Conservation (phyloP, 2,329 filamentous ascomycete species). For the Fusarium verrucosum region DNA sequence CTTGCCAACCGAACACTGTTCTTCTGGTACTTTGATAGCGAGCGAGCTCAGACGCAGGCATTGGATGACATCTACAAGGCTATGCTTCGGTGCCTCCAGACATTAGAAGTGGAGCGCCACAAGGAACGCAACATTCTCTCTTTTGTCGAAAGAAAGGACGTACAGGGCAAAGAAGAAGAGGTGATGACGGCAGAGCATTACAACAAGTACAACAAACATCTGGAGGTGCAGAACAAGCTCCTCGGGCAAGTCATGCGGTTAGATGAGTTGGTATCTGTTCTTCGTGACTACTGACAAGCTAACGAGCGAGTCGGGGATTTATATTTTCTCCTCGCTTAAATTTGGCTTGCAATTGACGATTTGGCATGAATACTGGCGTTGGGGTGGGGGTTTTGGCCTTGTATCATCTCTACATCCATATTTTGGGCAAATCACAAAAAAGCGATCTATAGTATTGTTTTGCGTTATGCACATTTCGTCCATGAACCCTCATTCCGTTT, state of each 20-base stretch:
- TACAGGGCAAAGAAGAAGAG: constrained; percentile 83
- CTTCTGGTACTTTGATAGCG: constrained; percentile 88
- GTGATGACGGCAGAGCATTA: constrained; percentile 80
- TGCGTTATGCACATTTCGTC: not conserved
- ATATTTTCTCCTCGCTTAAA: constrained; percentile 1
- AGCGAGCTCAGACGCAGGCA: constrained; percentile 74
- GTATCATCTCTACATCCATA: constrained; percentile 10
- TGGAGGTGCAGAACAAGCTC: constrained; percentile 76
- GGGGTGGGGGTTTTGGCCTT: constrained; percentile 4
- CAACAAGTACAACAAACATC: constrained; percentile 65
- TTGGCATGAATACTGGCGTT: constrained; percentile 9
- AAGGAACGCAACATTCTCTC: constrained; percentile 77
- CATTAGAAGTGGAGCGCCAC: constrained; percentile 78
- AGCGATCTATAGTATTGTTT: not conserved
- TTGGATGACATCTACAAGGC: constrained; percentile 87
- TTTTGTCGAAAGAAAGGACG: constrained; percentile 85
- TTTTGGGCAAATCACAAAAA: constrained; percentile 4
- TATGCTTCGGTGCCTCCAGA: constrained; percentile 86
- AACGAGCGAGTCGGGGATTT: not conserved
- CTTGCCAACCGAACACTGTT: constrained; percentile 86
- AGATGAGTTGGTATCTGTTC: constrained; percentile 84
- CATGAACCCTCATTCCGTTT: not conserved
- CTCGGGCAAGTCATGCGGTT: constrained; percentile 81
- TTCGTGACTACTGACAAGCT: constrained; percentile 74
- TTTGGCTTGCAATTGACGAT: not conserved